Base-by-base conservation (phyloP, 148 eudicot genomes). In the Camellia lanceoleosa region DNA sequence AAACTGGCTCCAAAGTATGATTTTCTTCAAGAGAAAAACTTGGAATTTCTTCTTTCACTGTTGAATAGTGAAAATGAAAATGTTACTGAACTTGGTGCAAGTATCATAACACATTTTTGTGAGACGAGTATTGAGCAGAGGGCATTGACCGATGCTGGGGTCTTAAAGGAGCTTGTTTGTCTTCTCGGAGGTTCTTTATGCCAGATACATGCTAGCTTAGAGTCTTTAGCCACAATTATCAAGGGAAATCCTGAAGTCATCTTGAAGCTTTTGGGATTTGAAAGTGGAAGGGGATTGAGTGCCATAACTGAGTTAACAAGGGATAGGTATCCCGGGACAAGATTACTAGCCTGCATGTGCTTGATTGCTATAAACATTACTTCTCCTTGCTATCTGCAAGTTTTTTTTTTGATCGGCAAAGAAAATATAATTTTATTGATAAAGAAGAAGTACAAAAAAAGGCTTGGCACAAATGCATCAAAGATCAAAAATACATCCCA, bases 161-260 rank as follows among this genome's bases (percentile, higher is more conserved):
- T 89, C 76, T 75, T 92, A 76, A 89, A 85, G 80, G 91, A 88
- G 88, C 97, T 97, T 73, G 71, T 84, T 46, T 63, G 76, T 78
- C 95, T 97, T 83, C 92, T 97, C 77, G 86, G 85, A 80, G 95
- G 98, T 65, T 90, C 99, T 75, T 68, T 90, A 71, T 88, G 84
- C 78, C 98, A 92, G 84, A 90, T 95, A 87, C 94, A 97, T 88
- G 94, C 95, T 81, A 89, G 98, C 81, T 86, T 97, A 81, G 99
- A 94, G 87, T 87, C 98, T 84, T 79, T 97, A 76, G 89, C 94
- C 14, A 71, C 92, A 80, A 65, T 97, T 42, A 83, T 94, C 73
- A 90, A 84, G 79, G 90, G 88, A 71, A 91, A 90, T 86, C 87
- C 91, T 58, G 90, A 84, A 74, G 91, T 91, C 41, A 81, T 80